These are phyloP conservation scores for Meyerozyma carpophila DNA, from an alignment of 1,139 yeast genomes.

Conservation along the genomic window DNA sequence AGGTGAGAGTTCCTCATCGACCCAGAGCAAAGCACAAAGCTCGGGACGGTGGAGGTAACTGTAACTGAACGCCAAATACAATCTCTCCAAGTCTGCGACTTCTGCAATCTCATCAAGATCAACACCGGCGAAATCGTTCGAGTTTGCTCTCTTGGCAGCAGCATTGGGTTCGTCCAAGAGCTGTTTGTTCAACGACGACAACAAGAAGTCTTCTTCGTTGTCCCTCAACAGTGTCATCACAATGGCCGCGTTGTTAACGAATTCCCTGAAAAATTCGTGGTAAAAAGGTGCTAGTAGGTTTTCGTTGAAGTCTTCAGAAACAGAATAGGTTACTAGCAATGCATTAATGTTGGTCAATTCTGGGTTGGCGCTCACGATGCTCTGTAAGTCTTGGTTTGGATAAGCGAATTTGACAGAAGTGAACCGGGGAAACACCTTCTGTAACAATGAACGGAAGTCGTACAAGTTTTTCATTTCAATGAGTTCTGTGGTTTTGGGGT, in stretches of 20 bases:
- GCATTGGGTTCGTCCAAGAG: constrained; percentile 17
- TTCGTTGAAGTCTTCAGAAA: constrained; percentile 23
- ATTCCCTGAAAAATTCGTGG: constrained; percentile 51
- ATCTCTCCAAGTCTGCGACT: constrained; percentile 82
- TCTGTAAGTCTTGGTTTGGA: constrained; percentile 22
- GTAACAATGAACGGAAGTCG: constrained; percentile 64
- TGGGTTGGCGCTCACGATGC: constrained; percentile 15
- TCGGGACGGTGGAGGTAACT: constrained; percentile 60
- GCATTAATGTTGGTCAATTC: constrained; percentile 14
- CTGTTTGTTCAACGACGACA: constrained; percentile 41
- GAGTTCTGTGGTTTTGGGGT: constrained; percentile 21
- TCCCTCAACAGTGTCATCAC: constrained; percentile 75
- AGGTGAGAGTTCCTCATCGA: constrained; percentile 43
- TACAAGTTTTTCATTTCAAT: constrained; percentile 45
- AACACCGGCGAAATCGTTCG: constrained; percentile 12
- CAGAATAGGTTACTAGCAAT: constrained; percentile 15
- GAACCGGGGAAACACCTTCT: constrained; percentile 57
- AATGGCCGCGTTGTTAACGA: constrained; percentile 72
- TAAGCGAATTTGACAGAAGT: constrained; percentile 34
- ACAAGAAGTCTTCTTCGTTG: constrained; percentile 76
- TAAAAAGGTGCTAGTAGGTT: constrained; percentile 37
- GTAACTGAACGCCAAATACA: constrained; percentile 72
- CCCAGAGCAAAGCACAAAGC: constrained; percentile 65
- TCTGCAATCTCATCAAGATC: constrained; percentile 55
- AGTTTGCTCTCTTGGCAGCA: neutral